Conservation (phyloP, 164 flowering plant genomes). For the Nymphaea thermarum region DNA sequence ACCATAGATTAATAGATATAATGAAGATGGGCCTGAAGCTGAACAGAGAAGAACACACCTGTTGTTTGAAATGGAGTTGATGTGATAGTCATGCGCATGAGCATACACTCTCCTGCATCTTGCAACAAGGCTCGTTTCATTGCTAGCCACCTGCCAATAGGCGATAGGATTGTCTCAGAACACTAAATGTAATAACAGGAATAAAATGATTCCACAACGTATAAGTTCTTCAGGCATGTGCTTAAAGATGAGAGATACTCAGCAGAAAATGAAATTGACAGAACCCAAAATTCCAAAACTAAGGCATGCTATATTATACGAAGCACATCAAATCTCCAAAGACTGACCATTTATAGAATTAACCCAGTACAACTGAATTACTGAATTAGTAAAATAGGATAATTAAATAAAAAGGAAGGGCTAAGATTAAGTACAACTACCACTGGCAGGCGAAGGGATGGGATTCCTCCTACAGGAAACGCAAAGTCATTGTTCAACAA, state of each 20-base stretch:
- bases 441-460: slow-evolving; percentile 83
- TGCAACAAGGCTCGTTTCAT: slow-evolving; percentile 71
- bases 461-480: slow-evolving; percentile 71
- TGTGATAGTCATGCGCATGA: slow-evolving; percentile 99
- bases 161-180: neutral
- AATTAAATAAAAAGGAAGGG: neutral
- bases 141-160: slow-evolving; percentile 56
- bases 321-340: no score
- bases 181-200: neutral
- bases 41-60: slow-evolving; percentile 31
- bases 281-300: neutral
- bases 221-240: no score
- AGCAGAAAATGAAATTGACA: no score
- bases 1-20: neutral
- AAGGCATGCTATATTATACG: no score
- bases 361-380: neutral
- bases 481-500: slow-evolving; percentile 42
- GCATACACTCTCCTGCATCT: slow-evolving; percentile 98
- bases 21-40: neutral
- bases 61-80: slow-evolving; percentile 95
- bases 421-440: slow-evolving; percentile 57
- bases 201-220: no score
- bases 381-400: neutral
- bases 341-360: neutral
- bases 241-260: no score